Percentiles rank a stretch among this genome's conserved stretches.
Conservation (phyloP, 2,329 filamentous ascomycete species). For the Sclerotinia trifoliorum region DNA sequence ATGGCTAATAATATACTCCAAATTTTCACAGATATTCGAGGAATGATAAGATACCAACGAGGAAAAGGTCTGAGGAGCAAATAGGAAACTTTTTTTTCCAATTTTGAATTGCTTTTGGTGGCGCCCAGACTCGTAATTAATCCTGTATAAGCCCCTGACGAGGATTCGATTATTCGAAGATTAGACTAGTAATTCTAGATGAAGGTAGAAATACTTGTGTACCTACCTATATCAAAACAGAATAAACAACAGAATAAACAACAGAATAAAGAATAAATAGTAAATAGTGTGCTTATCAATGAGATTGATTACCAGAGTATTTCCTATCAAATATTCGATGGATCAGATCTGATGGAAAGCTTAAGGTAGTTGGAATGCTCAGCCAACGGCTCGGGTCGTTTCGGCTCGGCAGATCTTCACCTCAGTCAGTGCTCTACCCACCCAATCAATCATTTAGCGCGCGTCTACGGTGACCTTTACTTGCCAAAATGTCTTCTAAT, state of each 20-base stretch:
- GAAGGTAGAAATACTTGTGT: neutral
- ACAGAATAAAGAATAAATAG: too few species aligned
- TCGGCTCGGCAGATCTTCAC: slow-evolving; percentile 10
- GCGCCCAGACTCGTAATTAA: slow-evolving; percentile 1
- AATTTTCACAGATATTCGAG: neutral
- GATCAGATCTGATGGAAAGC: slow-evolving; percentile 1
- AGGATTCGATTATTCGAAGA: neutral
- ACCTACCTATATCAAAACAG: neutral
- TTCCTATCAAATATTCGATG: neutral
- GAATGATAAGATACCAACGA: neutral
- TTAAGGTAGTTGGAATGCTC: neutral
- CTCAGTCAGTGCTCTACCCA: neutral
- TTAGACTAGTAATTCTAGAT: neutral
- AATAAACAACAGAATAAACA: too few species aligned
- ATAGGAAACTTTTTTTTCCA: neutral
- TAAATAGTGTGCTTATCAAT: too few species aligned
- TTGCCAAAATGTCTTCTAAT: slow-evolving; percentile 10
- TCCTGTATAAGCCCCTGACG: slow-evolving; percentile 12
- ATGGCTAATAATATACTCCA: neutral
- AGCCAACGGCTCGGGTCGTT: slow-evolving; percentile 16
- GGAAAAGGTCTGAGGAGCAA: neutral
- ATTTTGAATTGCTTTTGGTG: slow-evolving; percentile 12
- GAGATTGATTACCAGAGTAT: too few species aligned
- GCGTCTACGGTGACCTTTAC: slow-evolving; percentile 4
- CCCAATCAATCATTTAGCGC: slow-evolving; percentile 4